Conservation (phyloP, 495 filamentous ascomycete genomes). For the Viridothelium virens region DNA sequence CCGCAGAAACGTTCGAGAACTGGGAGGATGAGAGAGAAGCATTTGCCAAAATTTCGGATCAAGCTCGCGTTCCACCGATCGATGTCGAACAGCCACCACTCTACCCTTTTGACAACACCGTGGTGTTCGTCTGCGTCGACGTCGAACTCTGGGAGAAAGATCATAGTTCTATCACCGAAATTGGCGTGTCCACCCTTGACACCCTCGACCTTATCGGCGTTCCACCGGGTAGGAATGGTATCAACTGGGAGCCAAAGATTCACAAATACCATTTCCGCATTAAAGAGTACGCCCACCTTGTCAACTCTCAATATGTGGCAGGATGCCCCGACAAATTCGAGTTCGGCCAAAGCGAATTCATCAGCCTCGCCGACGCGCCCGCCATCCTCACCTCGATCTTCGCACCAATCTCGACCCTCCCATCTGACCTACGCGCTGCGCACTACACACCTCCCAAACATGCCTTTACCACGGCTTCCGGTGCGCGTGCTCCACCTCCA, state of each 20-base stretch:
- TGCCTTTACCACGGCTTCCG: not conserved
- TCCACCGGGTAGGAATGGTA: slow-evolving; percentile 51
- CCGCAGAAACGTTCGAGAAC: slow-evolving; percentile 7
- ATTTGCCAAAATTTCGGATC: slow-evolving; percentile 4
- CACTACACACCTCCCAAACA: slow-evolving; percentile 12
- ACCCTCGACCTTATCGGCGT: slow-evolving; percentile 47
- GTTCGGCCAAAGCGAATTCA: slow-evolving; percentile 51
- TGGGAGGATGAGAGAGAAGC: slow-evolving; percentile 22
- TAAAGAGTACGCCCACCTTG: slow-evolving; percentile 53
- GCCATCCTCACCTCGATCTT: slow-evolving; percentile 44
- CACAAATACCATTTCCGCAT: slow-evolving; percentile 68
- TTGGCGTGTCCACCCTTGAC: slow-evolving; percentile 80
- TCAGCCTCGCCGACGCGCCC: slow-evolving; percentile 35
- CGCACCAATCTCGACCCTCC: slow-evolving; percentile 17
- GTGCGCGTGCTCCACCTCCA: slow-evolving; percentile 14
- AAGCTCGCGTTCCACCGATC: slow-evolving; percentile 25
- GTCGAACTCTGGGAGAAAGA: slow-evolving; percentile 69
- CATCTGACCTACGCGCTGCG: not conserved
- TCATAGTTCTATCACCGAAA: slow-evolving; percentile 61
- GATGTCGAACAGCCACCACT: slow-evolving; percentile 35
- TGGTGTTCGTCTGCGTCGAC: slow-evolving; percentile 73
- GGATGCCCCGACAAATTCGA: slow-evolving; percentile 69
- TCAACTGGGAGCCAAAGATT: slow-evolving; percentile 58
- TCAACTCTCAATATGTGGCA: slow-evolving; percentile 55
- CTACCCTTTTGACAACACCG: slow-evolving; percentile 41